Conservation (phyloP, 2,329 filamentous ascomycete species). For the Exophiala mesophila region DNA sequence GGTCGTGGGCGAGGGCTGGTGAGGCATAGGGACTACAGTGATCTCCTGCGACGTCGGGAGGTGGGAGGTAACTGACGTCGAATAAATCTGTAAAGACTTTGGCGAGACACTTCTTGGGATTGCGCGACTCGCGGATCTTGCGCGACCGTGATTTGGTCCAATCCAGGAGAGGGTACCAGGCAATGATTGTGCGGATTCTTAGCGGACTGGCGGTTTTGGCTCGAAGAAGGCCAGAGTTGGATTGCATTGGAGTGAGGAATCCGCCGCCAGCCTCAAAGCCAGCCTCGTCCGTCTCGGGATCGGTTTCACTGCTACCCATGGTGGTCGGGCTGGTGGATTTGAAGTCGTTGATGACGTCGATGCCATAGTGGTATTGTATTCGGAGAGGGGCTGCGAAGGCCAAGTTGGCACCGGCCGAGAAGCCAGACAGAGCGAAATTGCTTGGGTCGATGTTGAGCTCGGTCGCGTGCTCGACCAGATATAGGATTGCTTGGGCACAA, state of each 20-base stretch:
- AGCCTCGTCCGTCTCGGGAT: slow-evolving; percentile 13
- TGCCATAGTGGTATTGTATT: slow-evolving; percentile 40
- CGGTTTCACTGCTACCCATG: slow-evolving; percentile 17
- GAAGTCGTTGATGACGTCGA: slow-evolving; percentile 31
- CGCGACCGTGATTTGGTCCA: slow-evolving; percentile 57
- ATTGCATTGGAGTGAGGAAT: slow-evolving; percentile 15
- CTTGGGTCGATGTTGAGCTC: slow-evolving; percentile 54
- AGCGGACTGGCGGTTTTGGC: slow-evolving; percentile 36
- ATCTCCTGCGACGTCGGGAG: slow-evolving; percentile 40
- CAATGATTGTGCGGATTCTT: slow-evolving; percentile 52
- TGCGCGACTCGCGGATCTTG: slow-evolving; percentile 51
- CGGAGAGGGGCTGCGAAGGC: slow-evolving; percentile 58
- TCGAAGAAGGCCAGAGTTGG: slow-evolving; percentile 15
- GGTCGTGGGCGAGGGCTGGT: slow-evolving; percentile 52
- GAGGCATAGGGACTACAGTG: slow-evolving; percentile 56
- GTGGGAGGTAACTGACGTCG: slow-evolving; percentile 43
- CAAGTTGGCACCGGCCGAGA: slow-evolving; percentile 61
- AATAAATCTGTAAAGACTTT: slow-evolving; percentile 46
- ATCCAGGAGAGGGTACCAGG: slow-evolving; percentile 60
- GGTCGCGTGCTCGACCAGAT: slow-evolving; percentile 51
- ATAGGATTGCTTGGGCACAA: slow-evolving; percentile 57
- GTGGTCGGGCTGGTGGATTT: slow-evolving; percentile 23
- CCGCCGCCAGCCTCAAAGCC: slow-evolving; percentile 9
- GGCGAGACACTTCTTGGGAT: slow-evolving; percentile 48
- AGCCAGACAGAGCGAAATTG: slow-evolving; percentile 56